These are phyloP conservation scores for Candida pini DNA, from an alignment of 805 yeast genomes.

Conservation along the genomic window DNA sequence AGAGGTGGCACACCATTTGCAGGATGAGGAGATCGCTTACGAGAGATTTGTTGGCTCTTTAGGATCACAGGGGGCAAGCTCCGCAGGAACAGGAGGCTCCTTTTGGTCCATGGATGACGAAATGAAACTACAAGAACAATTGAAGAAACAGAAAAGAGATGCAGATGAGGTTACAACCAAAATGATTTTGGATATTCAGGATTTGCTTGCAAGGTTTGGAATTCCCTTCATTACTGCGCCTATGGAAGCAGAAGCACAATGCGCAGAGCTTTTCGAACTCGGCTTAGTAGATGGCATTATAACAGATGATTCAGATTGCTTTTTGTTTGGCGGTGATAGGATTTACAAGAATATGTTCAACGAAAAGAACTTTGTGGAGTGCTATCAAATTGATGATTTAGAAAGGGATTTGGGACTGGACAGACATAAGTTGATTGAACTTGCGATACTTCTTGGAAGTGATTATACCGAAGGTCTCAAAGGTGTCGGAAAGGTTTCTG, in stretches of 20 bases:
- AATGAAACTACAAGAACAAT: constrained; percentile 50
- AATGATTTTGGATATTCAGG: constrained; percentile 90
- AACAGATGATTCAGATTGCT: constrained; percentile 97
- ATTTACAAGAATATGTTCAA: constrained; percentile 92
- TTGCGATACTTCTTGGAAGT: constrained; percentile 85
- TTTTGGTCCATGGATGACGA: constrained; percentile 36
- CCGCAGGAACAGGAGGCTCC: constrained; percentile 1
- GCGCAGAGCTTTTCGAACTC: constrained; percentile 70
- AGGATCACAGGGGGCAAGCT: constrained; percentile 4
- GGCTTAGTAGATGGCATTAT: constrained; percentile 88
- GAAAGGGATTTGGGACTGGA: constrained; percentile 57
- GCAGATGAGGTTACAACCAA: constrained; percentile 84
- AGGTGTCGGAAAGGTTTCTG: constrained; percentile 91
- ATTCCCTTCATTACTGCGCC: constrained; percentile 95
- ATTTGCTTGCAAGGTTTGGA: constrained; percentile 79
- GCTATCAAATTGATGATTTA: constrained; percentile 60
- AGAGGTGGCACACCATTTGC: constrained; percentile 53
- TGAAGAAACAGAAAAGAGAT: constrained; percentile 69
- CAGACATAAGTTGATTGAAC: constrained; percentile 60
- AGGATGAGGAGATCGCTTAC: constrained; percentile 69
- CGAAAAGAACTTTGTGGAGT: constrained; percentile 88
- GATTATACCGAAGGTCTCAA: constrained; percentile 92
- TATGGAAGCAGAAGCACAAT: constrained; percentile 98
- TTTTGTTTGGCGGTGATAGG: constrained; percentile 80
- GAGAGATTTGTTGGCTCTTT: constrained; percentile 49